A percentile compares a stretch with the other conserved stretches of the same genome.
phyloP scores from a whole-genome alignment of 1,139 yeast genomes.

The Citeromyces hawaiiensis region DNA sequence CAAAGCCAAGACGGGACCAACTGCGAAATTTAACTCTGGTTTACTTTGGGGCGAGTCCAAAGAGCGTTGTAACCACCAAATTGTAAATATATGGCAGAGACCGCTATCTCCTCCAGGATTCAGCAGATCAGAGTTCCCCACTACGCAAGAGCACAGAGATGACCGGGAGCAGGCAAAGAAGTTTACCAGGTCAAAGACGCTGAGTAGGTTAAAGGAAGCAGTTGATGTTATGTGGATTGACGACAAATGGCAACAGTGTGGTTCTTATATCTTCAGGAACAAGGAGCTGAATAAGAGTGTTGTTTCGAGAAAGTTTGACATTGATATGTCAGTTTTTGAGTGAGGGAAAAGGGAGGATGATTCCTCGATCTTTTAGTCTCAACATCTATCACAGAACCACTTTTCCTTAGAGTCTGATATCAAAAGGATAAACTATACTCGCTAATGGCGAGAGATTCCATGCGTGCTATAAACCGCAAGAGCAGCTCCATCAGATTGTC shows the following conservation, averaged over 20 bases:
- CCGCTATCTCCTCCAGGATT: conserved; percentile 57
- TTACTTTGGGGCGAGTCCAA: conserved; percentile 9
- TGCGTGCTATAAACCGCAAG: too few relatives aligned
- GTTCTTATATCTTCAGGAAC: conserved; percentile 19
- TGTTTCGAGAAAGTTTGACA: conserved; percentile 8
- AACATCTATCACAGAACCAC: too few relatives aligned
- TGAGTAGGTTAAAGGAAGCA: conserved; percentile 22
- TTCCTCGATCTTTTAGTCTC: too few relatives aligned
- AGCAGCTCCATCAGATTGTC: too few relatives aligned
- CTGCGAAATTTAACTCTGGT: not conserved
- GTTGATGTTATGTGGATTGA: conserved; percentile 12
- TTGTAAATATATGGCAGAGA: conserved; percentile 17
- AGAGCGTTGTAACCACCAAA: conserved; percentile 6
- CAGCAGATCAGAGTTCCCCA: conserved; percentile 49
- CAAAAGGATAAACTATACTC: too few relatives aligned
- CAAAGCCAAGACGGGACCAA: conserved; percentile 16
- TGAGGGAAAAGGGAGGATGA: too few relatives aligned
- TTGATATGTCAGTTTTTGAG: conserved; percentile 19
- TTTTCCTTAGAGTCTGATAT: too few relatives aligned
- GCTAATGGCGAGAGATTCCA: too few relatives aligned
- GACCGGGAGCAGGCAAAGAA: conserved; percentile 19
- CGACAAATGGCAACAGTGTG: conserved; percentile 17
- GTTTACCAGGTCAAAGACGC: conserved; percentile 19
- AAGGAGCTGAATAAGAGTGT: conserved; percentile 16
- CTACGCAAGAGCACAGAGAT: conserved; percentile 33